Evolutionary conservation across 345 rosid genomes (phyloP).

Genomic region (Laguncularia racemosa): DNA sequence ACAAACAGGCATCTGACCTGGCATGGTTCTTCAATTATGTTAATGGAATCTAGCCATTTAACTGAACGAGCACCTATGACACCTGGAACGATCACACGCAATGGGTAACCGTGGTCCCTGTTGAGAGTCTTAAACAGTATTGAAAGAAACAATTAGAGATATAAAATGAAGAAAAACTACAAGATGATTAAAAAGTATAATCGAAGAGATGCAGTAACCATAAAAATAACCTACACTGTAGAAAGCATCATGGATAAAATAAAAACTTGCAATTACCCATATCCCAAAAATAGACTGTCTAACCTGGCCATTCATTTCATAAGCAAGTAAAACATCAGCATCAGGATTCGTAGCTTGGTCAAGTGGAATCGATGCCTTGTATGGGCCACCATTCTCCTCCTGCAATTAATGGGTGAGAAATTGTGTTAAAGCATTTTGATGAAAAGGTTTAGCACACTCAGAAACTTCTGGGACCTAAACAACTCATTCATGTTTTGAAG

Average conservation of each 20-base stretch:
- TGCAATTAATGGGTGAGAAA: slow-evolving; percentile 14
- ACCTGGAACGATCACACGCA: slow-evolving; percentile 91
- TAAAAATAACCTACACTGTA: not conserved
- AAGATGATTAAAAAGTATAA: not conserved
- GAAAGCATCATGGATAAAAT: not conserved
- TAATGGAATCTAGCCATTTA: slow-evolving; percentile 91
- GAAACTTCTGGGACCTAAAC: too few species aligned
- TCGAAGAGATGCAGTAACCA: not conserved
- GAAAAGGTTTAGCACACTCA: too few species aligned
- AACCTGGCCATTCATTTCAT: slow-evolving; percentile 98
- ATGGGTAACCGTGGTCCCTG: slow-evolving; percentile 92
- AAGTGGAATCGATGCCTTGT: slow-evolving; percentile 86
- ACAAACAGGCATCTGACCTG: slow-evolving; percentile 37
- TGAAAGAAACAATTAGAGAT: slow-evolving; percentile 1
- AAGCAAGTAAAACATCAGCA: slow-evolving; percentile 87
- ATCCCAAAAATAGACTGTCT: slow-evolving; percentile 11
- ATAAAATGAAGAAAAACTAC: not conserved
- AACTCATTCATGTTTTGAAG: too few species aligned
- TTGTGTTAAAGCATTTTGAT: not conserved
- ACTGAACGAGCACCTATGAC: slow-evolving; percentile 98
- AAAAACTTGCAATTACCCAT: not conserved
- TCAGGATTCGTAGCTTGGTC: slow-evolving; percentile 86
- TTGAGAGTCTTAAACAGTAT: slow-evolving; percentile 52
- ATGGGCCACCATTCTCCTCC: slow-evolving; percentile 99
- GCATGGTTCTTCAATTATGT: slow-evolving; percentile 71